Base-by-base conservation (phyloP, 2,329 filamentous ascomycete species). In the Diaporthe batatas region DNA sequence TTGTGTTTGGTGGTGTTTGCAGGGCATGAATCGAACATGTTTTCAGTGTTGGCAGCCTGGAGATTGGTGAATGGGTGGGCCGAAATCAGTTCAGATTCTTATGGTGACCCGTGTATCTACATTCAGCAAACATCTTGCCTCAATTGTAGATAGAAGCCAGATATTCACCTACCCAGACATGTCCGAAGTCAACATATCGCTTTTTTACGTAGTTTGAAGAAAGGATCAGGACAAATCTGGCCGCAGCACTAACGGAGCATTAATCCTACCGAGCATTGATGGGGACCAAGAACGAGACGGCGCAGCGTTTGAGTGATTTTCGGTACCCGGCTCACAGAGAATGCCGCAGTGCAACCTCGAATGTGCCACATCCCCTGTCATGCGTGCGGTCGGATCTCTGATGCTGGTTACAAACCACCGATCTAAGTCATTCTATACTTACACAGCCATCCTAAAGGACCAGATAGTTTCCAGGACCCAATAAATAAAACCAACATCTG, bases 301-400 rank as follows among this genome's bases (percentile, higher is more conserved):
- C 18, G 34, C 54, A 57, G 54, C 54, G 12, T 34, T 34, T 36
- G 29, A 57, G 32, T 57, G 54, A 36, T 36, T 34, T n/a, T 57
- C 54, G 54, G 54, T 36, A 34, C 18, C 54, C 54, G 54, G 54
- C 54, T 36, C 32, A 16, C 29, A 10, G 29, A 34, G 54, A 57
- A 57, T 10, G 6, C 54, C 54, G 54, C 54, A 36, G 18, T 57
- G 32, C 29, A 57, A 36, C 32, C 8, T 57, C 16, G 29, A 57
- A 57, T 57, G 32, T 36, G 32, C 54, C 53, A 32, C 53, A 23
- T 21, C 54, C 54, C 54, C 54, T 57, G 54, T 57, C 32, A 16
- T 57, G 54, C 32, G 8, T 57, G 54, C 32, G 8, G 51, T 36
- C 16, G 32, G 16, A 57, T 36, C 29, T 57, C 54, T 57, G 54